These are phyloP conservation scores for Bipolaris cookei DNA, from an alignment of 2,329 filamentous ascomycete genomes.

Conservation along the genomic window DNA sequence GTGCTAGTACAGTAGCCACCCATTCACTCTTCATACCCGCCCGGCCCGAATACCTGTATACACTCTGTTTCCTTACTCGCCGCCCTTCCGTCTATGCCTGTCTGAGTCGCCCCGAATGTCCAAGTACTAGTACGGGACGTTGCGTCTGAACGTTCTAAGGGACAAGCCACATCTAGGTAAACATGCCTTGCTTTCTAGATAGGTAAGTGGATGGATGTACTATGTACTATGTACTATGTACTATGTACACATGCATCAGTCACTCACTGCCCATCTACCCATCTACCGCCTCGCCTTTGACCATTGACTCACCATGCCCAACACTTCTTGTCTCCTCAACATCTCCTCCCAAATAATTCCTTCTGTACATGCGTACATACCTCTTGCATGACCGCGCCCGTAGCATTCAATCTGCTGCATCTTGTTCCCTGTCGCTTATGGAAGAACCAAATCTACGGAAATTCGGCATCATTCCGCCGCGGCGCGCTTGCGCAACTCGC, in stretches of 20 bases:
- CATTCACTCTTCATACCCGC: slow-evolving; percentile 1
- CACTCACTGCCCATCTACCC: slow-evolving; percentile 27
- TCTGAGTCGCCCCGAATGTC: slow-evolving; percentile 17
- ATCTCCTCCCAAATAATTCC: slow-evolving; percentile 16
- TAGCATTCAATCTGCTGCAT: slow-evolving; percentile 26
- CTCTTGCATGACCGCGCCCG: slow-evolving; percentile 18
- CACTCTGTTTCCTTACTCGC: background rate
- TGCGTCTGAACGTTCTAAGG: slow-evolving; percentile 20
- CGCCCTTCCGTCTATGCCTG: slow-evolving; percentile 1
- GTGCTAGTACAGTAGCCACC: slow-evolving; percentile 2
- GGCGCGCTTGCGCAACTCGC: slow-evolving; percentile 29
- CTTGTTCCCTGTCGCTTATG: slow-evolving; percentile 33
- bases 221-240: too few species aligned
- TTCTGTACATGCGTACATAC: slow-evolving; percentile 7
- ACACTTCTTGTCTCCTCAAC: slow-evolving; percentile 13
- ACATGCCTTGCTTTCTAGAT: slow-evolving; percentile 36
- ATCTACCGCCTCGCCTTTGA: slow-evolving; percentile 23
- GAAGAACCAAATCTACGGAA: slow-evolving; percentile 17
- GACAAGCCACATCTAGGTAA: slow-evolving; percentile 12
- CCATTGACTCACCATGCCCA: background rate
- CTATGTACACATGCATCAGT: slow-evolving; percentile 25
- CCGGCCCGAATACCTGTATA: slow-evolving; percentile 20
- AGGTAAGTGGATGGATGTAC: background rate
- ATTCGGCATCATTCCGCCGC: slow-evolving; percentile 23
- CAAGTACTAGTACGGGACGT: slow-evolving; percentile 20